These are phyloP conservation scores for Scutellaria baicalensis DNA, from an alignment of 257 asterid species.

Conservation along the genomic window DNA sequence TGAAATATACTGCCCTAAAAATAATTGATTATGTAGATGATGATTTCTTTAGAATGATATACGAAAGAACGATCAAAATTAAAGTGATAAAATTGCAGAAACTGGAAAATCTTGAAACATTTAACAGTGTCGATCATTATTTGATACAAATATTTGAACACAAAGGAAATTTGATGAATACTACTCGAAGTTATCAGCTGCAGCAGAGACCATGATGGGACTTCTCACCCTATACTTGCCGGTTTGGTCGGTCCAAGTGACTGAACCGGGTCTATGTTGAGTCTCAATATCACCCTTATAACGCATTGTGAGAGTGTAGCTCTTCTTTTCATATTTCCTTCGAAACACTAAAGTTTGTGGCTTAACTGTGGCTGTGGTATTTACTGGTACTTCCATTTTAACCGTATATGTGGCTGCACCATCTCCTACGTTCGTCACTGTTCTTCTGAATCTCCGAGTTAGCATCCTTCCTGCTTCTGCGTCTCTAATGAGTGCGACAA, in stretches of 20 bases:
- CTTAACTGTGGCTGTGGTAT: constrained; percentile 8
- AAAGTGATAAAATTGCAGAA: too few relatives aligned
- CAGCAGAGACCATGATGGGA: constrained; percentile 25
- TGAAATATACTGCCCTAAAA: too few relatives aligned
- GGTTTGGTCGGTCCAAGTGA: constrained; percentile 28
- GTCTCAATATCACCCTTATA: constrained; percentile 7
- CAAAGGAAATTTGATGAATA: background rate
- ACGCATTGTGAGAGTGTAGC: constrained; percentile 18
- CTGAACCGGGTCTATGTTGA: constrained; percentile 10
- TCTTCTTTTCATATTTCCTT: constrained; percentile 29
- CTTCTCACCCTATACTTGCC: constrained; percentile 32
- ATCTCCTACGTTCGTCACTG: constrained; percentile 27
- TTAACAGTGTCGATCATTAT: too few relatives aligned
- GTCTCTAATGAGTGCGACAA: constrained; percentile 9
- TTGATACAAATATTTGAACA: too few relatives aligned
- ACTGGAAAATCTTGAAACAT: too few relatives aligned
- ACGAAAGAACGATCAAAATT: too few relatives aligned
- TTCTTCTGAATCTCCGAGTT: constrained; percentile 20
- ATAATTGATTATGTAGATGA: too few relatives aligned
- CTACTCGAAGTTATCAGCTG: constrained; percentile 3
- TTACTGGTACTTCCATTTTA: constrained; percentile 15
- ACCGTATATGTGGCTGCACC: constrained; percentile 20
- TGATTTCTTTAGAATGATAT: too few relatives aligned
- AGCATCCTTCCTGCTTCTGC: background rate
- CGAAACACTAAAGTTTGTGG: constrained; percentile 17